Percentiles rank a stretch among this genome's conserved stretches.
phyloP scores from a whole-genome alignment of 2,329 filamentous ascomycete genomes.

The Xylariaceae sp. region DNA sequence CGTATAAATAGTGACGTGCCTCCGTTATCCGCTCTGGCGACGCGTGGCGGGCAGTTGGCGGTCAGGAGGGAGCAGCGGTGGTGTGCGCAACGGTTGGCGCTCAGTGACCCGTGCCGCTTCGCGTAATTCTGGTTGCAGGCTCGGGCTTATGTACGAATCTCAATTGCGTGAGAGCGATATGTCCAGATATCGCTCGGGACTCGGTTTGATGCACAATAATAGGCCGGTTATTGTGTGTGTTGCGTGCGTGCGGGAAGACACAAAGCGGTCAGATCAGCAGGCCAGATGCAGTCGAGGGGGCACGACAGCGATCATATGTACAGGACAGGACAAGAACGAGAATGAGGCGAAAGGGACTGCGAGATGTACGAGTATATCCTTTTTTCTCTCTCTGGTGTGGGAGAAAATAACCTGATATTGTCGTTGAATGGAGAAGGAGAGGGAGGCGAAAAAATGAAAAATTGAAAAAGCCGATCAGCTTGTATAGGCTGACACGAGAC shows the following conservation, averaged over 20 bases:
- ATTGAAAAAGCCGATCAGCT: constrained; percentile 1
- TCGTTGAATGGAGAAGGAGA: neutral
- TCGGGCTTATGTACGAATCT: too few relatives aligned
- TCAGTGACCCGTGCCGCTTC: constrained; percentile 1
- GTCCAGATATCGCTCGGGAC: too few relatives aligned
- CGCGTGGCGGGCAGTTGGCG: constrained; percentile 18
- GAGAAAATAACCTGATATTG: neutral
- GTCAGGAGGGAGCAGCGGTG: neutral
- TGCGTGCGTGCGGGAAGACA: neutral
- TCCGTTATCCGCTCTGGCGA: constrained; percentile 1
- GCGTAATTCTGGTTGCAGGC: neutral
- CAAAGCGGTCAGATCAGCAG: constrained; percentile 6
- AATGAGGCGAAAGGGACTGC: neutral
- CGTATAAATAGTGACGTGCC: neutral
- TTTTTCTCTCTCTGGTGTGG: neutral
- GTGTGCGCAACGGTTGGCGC: neutral
- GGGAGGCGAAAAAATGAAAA: neutral
- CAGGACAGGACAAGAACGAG: neutral
- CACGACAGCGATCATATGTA: constrained; percentile 11
- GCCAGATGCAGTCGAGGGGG: constrained; percentile 3
- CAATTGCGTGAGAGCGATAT: too few relatives aligned
- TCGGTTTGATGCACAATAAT: too few relatives aligned
- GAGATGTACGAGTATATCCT: neutral
- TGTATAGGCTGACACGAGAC: constrained; percentile 20
- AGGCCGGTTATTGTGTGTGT: neutral